These are phyloP conservation scores for Cladosporium sp. DNA, from an alignment of 2,329 filamentous ascomycete genomes.

Conservation along the genomic window DNA sequence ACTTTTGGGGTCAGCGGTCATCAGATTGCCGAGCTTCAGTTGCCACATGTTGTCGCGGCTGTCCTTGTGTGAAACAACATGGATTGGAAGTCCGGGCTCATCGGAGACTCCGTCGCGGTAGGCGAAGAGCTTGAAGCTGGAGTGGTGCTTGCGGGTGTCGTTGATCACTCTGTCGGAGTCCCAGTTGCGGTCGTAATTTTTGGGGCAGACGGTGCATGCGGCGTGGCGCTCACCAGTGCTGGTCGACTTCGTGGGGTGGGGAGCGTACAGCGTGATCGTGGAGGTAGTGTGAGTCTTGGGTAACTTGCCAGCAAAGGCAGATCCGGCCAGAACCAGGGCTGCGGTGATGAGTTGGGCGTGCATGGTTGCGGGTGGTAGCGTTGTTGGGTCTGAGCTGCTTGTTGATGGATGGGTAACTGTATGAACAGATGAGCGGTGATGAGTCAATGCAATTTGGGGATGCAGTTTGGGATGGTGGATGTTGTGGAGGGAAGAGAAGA, in stretches of 20 bases:
- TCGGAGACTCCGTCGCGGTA: background rate
- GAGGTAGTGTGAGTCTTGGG: background rate
- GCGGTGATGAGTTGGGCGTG: background rate
- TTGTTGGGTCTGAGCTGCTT: background rate
- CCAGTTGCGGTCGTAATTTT: conserved; percentile 10
- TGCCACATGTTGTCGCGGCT: conserved; percentile 13
- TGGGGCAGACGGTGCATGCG: background rate
- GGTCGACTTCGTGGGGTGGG: background rate
- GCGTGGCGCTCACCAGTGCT: background rate
- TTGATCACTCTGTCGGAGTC: conserved; percentile 25
- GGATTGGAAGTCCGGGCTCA: background rate
- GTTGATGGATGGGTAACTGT: background rate
- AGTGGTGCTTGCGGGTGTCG: conserved; percentile 28
- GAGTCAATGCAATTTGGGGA: background rate
- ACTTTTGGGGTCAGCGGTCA: background rate
- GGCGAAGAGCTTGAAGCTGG: conserved; percentile 20
- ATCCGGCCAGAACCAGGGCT: background rate
- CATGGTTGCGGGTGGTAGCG: background rate
- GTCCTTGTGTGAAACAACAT: background rate
- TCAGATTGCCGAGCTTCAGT: background rate
- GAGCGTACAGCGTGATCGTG: background rate
- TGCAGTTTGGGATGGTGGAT: conserved; percentile 2
- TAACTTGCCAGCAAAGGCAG: background rate
- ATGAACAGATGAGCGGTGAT: background rate
- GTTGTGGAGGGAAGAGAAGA: background rate